Base-by-base conservation (phyloP, 345 rosid species). In the Acer yangbiense region DNA sequence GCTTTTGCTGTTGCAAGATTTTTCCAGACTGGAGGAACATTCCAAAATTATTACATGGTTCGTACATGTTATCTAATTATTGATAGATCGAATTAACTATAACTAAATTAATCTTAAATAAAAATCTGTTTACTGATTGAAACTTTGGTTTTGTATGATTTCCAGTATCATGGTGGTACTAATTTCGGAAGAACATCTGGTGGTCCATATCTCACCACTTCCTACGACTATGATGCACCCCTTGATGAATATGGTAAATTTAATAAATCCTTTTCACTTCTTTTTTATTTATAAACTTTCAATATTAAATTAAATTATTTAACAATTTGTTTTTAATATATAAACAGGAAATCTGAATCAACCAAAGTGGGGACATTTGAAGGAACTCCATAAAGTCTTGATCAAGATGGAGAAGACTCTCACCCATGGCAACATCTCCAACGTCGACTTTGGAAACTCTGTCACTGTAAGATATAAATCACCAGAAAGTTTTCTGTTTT, bases 331-430 rank as follows among this genome's bases (percentile, higher is more conserved):
- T n/a, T n/a, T n/a, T n/a, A n/a, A n/a, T n/a, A n/a, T n/a, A n/a
- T n/a, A n/a, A n/a, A n/a, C 7, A 91, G 96, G 97, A 27, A 88
- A 83, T 74, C 61, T 88, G 73, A 92, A 94, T 79, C 93, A 94
- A 71, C 97, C 98, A 1, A 91, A 92, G 72, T 92, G 85, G 82
- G 98, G 94, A 2, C 97, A 94, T 39, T 78, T 91, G 83, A 94
- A 88, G 89, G 85, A 87, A 60, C 89, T 92, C 10, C 98, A 92
- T 61, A 78, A 57, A 11, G 66, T 85, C 9, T 80, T 92, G 76
- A 68, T 83, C 91, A 0, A 35, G 39, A 84, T 90, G 27, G 94
- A 92, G 86, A 75, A 78, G 9, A 71, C 84, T 3, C 83, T 93
- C 39, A 90, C 97, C 21, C 39, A 84, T 9, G 97, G 97, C 6